phyloP scores from a whole-genome alignment of 768 basidiomycete species.

The Mycena chlorophos region DNA sequence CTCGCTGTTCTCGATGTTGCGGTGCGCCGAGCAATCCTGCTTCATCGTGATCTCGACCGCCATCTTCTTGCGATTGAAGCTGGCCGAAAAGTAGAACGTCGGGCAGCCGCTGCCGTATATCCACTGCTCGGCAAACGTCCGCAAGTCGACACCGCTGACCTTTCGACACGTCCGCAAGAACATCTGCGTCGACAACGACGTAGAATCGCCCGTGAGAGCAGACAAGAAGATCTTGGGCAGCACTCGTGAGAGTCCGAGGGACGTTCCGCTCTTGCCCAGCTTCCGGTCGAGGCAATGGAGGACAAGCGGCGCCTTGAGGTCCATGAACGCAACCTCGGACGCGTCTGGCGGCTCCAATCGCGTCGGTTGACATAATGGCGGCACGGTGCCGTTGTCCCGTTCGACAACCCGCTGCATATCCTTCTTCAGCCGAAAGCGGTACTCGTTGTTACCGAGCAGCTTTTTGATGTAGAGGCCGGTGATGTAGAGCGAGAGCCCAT shows the following conservation, averaged over 20 bases:
- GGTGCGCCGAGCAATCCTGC: constrained; percentile 81
- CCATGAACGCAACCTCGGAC: constrained; percentile 80
- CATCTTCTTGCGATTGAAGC: constrained; percentile 97
- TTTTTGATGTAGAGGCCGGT: constrained; percentile 84
- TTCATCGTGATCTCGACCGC: constrained; percentile 94
- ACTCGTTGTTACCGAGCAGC: constrained; percentile 94
- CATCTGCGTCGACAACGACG: constrained; percentile 82
- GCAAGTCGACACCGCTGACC: constrained; percentile 86
- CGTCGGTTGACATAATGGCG: constrained; percentile 91
- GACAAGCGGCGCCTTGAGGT: constrained; percentile 94
- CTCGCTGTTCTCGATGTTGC: constrained; percentile 68
- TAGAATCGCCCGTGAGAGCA: constrained; percentile 90
- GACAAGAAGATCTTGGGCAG: constrained; percentile 94
- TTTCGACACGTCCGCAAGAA: constrained; percentile 93
- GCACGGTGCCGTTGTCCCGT: constrained; percentile 84
- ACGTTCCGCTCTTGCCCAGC: constrained; percentile 92
- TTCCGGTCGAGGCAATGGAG: constrained; percentile 93
- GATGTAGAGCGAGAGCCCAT: constrained; percentile 89
- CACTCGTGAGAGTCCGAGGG: constrained; percentile 90
- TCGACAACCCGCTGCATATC: constrained; percentile 93
- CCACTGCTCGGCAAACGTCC: constrained; percentile 98
- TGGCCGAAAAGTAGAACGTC: constrained; percentile 82
- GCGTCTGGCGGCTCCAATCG: constrained; percentile 82
- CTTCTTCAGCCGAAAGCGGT: constrained; percentile 90
- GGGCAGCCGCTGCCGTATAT: constrained; percentile 98